Conservation (phyloP, 2,329 filamentous ascomycete species). For the Geoglossum cookeanum region DNA sequence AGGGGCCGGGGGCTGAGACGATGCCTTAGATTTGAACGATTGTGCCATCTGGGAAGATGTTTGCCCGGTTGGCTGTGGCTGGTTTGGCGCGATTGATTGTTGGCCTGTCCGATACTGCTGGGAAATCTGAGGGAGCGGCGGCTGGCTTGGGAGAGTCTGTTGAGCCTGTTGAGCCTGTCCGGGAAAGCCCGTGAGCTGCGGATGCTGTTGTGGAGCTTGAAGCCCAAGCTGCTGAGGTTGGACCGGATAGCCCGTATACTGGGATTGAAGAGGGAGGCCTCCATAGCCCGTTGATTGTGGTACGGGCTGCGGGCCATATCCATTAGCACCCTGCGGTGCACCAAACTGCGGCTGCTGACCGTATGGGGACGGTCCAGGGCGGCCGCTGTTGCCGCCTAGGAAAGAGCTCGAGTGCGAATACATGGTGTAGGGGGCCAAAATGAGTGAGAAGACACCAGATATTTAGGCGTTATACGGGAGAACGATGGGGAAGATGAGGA, state of each 20-base stretch:
- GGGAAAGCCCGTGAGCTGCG: constrained; percentile 29
- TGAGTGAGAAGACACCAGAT: background rate
- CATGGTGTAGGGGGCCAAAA: constrained; percentile 32
- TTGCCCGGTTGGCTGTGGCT: constrained; percentile 34
- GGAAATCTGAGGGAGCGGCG: constrained; percentile 25
- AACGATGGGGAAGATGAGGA: background rate
- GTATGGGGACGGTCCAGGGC: constrained; percentile 42
- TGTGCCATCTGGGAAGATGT: constrained; percentile 45
- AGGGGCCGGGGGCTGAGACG: constrained; percentile 35
- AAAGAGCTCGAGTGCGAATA: constrained; percentile 81
- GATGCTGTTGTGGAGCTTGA: constrained; percentile 19
- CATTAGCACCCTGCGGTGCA: constrained; percentile 26
- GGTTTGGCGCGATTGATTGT: constrained; percentile 6
- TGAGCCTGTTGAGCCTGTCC: constrained; percentile 4
- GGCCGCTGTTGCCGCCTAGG: constrained; percentile 61
- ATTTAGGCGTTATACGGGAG: background rate
- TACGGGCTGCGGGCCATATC: constrained; percentile 34
- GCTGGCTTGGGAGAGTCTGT: constrained; percentile 7
- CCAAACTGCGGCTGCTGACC: constrained; percentile 34
- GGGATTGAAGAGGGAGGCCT: constrained; percentile 37
- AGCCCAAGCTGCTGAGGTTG: constrained; percentile 20
- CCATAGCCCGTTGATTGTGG: constrained; percentile 36
- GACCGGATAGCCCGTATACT: constrained; percentile 46
- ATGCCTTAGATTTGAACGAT: constrained; percentile 33
- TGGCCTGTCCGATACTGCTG: constrained; percentile 39